Evolutionary conservation across 495 filamentous ascomycete species (phyloP), one percentile per base, ranked within the genome.

Genomic region (Amphirosellinia nigrospora): DNA sequence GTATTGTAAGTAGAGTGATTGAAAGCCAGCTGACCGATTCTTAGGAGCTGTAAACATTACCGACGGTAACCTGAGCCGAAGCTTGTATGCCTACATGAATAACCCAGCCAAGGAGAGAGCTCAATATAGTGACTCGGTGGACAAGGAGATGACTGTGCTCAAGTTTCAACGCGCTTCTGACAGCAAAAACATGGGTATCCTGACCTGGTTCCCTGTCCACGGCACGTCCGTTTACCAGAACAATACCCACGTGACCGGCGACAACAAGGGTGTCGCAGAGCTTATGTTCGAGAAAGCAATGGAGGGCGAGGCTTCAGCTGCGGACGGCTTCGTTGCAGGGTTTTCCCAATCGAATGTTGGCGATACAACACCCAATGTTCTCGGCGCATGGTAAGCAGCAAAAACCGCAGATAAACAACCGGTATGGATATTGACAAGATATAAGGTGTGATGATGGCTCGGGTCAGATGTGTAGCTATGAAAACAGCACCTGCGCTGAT

Each of bases 321-420:
- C 85, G 0, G 76, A 83, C 3, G 86, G 86, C 28, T 97, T 94
- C 71, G 91, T 99, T 19, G 93, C 96, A 9, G 96, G 92, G 0
- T 99, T 99, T 77, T 94, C 93, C 3, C 94, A 98, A 79, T 89
- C 93, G 5, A 99, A 94, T 74, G 94, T 97, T 56, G 96, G 96
- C 23, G 96, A 99, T 73, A 97, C 94, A 2, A 91, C 89, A 11
- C 96, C 96, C 21, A 99, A 99, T 74, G 86, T 93, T 9, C 82
- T 92, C 0, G 96, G 96, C 8, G 90, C 91, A n/a, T 93, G 86
- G 82, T 78, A 62, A 73, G 70, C 13, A 43, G 19, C 21, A 13
- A 23, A 43, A 36, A 15, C 10, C 30, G 7, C 53, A n/a, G 10
- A 46, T 43, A 28, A 34, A 6, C n/a, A 10, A 11, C 3, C 11